Evolutionary conservation across 1,284 basidiomycete species (phyloP).

Genomic region (Apiotrichum porosum): DNA sequence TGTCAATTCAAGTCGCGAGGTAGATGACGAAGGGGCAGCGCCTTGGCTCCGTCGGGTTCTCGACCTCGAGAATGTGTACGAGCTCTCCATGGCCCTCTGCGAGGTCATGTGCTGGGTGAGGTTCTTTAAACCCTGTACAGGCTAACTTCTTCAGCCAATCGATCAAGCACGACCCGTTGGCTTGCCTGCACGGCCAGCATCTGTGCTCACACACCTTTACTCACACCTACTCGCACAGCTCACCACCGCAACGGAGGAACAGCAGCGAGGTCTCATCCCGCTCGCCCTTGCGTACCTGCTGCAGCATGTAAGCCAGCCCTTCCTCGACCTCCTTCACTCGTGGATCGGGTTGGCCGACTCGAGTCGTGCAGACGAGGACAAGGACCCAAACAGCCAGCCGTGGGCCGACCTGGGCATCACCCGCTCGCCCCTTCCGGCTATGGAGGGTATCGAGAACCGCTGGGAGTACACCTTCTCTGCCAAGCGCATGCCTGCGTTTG

Average conservation of each 20-base stretch:
- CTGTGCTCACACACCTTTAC: constrained; percentile 36
- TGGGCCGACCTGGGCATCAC: constrained; percentile 45
- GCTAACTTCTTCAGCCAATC: constrained; percentile 20
- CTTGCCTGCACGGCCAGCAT: constrained; percentile 30
- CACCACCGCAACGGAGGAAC: constrained; percentile 17
- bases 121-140: background rate
- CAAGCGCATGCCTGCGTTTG: constrained; percentile 37
- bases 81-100: constrained; percentile 22
- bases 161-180: constrained; percentile 15
- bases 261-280: constrained; percentile 5
- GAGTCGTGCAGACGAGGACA: constrained; percentile 21
- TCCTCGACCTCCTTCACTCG: constrained; percentile 32
- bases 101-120: constrained; percentile 36
- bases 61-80: constrained; percentile 20
- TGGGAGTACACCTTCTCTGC: constrained; percentile 37
- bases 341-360: constrained; percentile 38
- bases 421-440: constrained; percentile 5
- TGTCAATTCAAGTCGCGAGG: constrained; percentile 9
- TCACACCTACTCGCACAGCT: constrained; percentile 28
- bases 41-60: constrained; percentile 27
- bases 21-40: background rate
- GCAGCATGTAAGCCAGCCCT: constrained; percentile 24
- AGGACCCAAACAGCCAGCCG: constrained; percentile 28
- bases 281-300: constrained; percentile 38
- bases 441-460: background rate